A percentile compares a stretch with the other conserved stretches of the same genome.
phyloP scores from a whole-genome alignment of 768 basidiomycete species.

The Lentinula aciculospora region DNA sequence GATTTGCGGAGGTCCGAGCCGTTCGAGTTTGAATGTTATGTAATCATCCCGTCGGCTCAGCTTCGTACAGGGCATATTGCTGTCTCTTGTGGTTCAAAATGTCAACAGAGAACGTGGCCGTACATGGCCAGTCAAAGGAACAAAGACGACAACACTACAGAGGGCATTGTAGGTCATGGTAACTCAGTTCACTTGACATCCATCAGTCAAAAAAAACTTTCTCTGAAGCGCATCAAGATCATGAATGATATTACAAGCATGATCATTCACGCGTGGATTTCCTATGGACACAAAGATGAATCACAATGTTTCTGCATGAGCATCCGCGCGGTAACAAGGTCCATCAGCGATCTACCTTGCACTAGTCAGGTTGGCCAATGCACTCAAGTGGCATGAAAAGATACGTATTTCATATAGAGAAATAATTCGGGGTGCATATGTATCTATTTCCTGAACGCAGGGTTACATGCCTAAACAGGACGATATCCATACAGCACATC shows the following conservation, averaged over 20 bases:
- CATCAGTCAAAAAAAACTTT: neutral
- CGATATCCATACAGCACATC: neutral
- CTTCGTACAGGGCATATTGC: no score
- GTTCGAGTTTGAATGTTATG: neutral
- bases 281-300: neutral
- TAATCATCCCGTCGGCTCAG: neutral
- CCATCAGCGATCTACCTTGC: neutral
- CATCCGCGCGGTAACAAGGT: constrained; percentile 3
- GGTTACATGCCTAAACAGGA: neutral
- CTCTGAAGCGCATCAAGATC: neutral
- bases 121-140: no score
- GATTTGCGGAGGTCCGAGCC: constrained; percentile 5
- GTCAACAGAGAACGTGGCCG: no score
- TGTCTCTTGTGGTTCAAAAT: no score
- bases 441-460: neutral
- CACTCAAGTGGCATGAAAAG: neutral
- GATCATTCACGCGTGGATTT: neutral
- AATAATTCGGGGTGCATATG: neutral
- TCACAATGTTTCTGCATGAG: neutral
- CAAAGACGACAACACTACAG: no score
- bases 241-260: neutral
- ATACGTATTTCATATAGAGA: neutral
- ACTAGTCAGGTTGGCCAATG: neutral
- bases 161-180: no score
- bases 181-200: neutral